Evolutionary conservation across 192 early-diverging fungal species (phyloP).

Genomic region (Mortierella alpina): DNA sequence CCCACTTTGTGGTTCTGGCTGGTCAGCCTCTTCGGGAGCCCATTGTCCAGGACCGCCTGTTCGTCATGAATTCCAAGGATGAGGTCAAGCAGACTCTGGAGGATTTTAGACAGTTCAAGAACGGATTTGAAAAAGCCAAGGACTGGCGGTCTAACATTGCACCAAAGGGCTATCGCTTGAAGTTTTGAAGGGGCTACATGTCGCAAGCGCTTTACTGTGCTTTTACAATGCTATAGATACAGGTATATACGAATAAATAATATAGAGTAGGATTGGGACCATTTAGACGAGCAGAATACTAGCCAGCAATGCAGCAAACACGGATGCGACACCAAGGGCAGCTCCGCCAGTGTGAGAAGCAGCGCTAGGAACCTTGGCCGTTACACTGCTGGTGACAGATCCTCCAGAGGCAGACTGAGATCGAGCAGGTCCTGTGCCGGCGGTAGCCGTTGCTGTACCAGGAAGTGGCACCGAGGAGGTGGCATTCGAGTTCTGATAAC

Average conservation of each 20-base stretch:
- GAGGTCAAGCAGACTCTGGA: constrained; percentile 61
- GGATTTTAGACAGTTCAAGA: constrained; percentile 70
- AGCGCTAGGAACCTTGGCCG: too few relatives aligned
- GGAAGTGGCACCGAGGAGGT: not conserved
- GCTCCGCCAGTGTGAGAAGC: too few relatives aligned
- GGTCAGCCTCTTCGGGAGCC: constrained; percentile 59
- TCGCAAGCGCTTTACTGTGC: too few relatives aligned
- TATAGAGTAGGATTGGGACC: too few relatives aligned
- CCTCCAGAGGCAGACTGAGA: not conserved
- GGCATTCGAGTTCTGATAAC: constrained; percentile 11
- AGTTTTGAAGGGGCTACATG: constrained; percentile 9
- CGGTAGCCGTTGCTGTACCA: not conserved
- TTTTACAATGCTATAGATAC: too few relatives aligned
- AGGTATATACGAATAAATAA: too few relatives aligned
- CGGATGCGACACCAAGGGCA: too few relatives aligned
- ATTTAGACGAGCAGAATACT: too few relatives aligned
- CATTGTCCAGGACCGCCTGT: constrained; percentile 72
- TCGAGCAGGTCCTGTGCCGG: not conserved
- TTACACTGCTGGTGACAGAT: too few relatives aligned
- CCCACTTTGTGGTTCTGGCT: constrained; percentile 35
- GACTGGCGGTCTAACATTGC: constrained; percentile 62
- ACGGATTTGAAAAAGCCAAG: constrained; percentile 77
- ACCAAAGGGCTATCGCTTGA: constrained; percentile 39
- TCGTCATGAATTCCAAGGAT: constrained; percentile 70
- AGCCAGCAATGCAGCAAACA: too few relatives aligned